These are phyloP conservation scores for Fusarium aywerte DNA, from an alignment of 2,329 filamentous ascomycete genomes.

Conservation along the genomic window DNA sequence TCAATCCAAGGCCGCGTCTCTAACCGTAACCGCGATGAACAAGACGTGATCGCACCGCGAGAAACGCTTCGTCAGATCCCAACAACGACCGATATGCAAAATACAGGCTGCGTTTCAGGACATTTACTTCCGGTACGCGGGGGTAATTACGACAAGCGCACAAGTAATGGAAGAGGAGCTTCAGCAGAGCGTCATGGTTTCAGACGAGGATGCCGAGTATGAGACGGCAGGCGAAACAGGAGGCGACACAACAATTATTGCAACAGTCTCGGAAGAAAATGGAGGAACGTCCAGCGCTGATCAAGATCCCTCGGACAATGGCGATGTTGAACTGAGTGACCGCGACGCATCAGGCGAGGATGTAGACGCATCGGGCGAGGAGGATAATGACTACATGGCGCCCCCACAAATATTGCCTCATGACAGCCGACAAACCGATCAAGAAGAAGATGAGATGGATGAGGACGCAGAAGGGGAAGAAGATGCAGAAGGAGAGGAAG, in stretches of 20 bases:
- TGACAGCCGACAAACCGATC: conserved; percentile 47
- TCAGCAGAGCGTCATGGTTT: conserved; percentile 65
- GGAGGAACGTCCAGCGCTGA: background rate
- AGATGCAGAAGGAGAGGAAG: conserved; percentile 47
- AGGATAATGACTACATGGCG: conserved; percentile 51
- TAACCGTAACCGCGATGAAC: conserved; percentile 40
- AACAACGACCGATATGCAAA: conserved; percentile 49
- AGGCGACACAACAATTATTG: conserved; percentile 45
- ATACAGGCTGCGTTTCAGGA: conserved; percentile 21
- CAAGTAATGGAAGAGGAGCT: conserved; percentile 68
- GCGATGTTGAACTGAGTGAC: conserved; percentile 53
- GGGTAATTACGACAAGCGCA: conserved; percentile 59
- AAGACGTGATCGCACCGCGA: conserved; percentile 37
- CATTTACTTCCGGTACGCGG: conserved; percentile 41
- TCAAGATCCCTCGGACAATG: conserved; percentile 42
- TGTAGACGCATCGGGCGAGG: conserved; percentile 57
- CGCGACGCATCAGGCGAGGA: conserved; percentile 57
- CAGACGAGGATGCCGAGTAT: conserved; percentile 62
- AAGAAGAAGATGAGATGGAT: conserved; percentile 46
- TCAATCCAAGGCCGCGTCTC: conserved; percentile 40
- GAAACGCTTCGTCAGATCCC: conserved; percentile 39
- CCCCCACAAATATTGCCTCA: conserved; percentile 43
- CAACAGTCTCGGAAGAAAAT: conserved; percentile 24
- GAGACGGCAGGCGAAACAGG: conserved; percentile 50
- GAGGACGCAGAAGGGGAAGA: conserved; percentile 50